Evolutionary conservation across 148 eudicot species (phyloP).

Genomic region (Hydrangea macrophylla): DNA sequence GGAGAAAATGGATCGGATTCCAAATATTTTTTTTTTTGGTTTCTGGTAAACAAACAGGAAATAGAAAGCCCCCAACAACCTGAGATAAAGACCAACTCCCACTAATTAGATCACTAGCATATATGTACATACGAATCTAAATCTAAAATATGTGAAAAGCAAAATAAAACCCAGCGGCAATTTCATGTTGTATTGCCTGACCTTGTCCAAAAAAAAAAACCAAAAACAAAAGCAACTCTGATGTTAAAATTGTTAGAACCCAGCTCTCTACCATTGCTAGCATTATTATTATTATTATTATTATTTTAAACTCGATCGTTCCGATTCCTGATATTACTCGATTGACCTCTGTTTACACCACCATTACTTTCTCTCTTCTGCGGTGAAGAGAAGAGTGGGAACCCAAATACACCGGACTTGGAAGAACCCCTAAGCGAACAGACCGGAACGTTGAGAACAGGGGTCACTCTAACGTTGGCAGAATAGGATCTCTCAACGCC

Average conservation of each 20-base stretch:
- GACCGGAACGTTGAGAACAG: constrained; percentile 87
- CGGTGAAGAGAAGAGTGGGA: constrained; percentile 44
- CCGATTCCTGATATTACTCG: constrained; percentile 18
- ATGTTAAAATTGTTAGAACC: constrained; percentile 4
- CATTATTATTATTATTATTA: too few relatives aligned
- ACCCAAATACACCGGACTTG: constrained; percentile 62
- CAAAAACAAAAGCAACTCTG: not conserved
- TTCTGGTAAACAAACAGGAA: not conserved
- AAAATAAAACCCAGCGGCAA: not conserved
- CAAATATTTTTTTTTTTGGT: not conserved
- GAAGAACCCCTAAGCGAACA: constrained; percentile 67
- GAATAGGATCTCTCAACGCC: constrained; percentile 87
- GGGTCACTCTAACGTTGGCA: constrained; percentile 66
- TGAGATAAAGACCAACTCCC: not conserved
- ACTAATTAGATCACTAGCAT: not conserved
- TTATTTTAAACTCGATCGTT: constrained; percentile 24
- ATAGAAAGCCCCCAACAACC: not conserved
- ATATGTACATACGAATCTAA: not conserved
- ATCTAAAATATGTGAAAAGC: not conserved
- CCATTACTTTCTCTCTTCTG: constrained; percentile 29
- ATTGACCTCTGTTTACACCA: constrained; percentile 18
- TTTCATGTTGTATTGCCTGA: not conserved
- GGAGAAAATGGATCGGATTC: not conserved
- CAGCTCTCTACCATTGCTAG: not conserved
- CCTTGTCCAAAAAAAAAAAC: not conserved